Percentiles rank a stretch among this genome's conserved stretches.
These are phyloP conservation scores for Pythium guiyangense DNA, from an alignment of 352 stramenopile genomes.

Conservation along the genomic window DNA sequence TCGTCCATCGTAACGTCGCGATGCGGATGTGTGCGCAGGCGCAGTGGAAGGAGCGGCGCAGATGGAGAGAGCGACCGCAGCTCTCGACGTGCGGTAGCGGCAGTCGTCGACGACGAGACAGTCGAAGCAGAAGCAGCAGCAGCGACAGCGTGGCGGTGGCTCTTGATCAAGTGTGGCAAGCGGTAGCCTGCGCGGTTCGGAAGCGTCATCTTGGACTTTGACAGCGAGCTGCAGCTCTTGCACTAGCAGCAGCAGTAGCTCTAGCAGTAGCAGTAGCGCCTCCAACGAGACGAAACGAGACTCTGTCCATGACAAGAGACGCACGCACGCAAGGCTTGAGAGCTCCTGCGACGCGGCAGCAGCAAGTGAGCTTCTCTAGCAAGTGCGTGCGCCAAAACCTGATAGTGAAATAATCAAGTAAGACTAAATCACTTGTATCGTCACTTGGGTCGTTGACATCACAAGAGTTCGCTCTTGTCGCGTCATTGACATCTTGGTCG, in stretches of 20 bases:
- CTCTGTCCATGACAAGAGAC: too few species aligned
- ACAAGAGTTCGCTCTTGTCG: too few species aligned
- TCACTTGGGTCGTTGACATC: too few species aligned
- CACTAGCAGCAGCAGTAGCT: slow-evolving; percentile 4
- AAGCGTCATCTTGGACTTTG: slow-evolving; percentile 52
- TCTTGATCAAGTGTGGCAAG: slow-evolving; percentile 11
- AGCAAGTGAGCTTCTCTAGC: too few species aligned
- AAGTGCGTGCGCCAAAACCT: too few species aligned
- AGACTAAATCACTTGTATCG: too few species aligned
- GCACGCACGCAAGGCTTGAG: too few species aligned
- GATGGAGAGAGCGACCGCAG: not conserved
- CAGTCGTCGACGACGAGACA: not conserved
- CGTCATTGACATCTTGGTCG: too few species aligned
- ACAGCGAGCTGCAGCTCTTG: slow-evolving; percentile 5
- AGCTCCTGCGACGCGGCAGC: too few species aligned
- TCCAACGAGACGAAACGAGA: not conserved
- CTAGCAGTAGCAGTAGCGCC: too few species aligned
- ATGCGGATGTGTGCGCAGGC: not conserved
- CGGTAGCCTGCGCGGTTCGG: slow-evolving; percentile 35
- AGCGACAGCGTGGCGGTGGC: slow-evolving; percentile 9
- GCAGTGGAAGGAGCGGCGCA: not conserved
- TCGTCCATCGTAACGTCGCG: slow-evolving; percentile 5
- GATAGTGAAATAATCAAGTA: too few species aligned
- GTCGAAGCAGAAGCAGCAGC: slow-evolving; percentile 1
- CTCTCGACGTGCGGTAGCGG: not conserved